Evolutionary conservation across 83 land plant genomes (phyloP).

Genomic region (Thuja plicata): DNA sequence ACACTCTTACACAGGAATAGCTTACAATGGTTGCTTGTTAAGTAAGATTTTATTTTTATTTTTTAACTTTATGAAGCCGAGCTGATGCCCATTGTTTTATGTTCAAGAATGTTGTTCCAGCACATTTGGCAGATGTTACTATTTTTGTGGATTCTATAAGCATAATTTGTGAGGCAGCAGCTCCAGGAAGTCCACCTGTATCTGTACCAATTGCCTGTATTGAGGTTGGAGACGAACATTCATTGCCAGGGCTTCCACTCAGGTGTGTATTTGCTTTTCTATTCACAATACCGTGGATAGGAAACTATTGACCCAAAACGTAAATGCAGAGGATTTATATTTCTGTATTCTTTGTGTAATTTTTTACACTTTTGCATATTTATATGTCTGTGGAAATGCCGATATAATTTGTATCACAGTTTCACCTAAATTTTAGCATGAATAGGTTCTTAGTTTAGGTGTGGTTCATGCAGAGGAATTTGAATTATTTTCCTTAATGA

Average conservation of each 20-base stretch:
- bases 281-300: neutral
- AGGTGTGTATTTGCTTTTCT: slow-evolving; percentile 48
- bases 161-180: slow-evolving; percentile 84
- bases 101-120: slow-evolving; percentile 86
- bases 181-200: slow-evolving; percentile 51
- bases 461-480: neutral
- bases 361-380: neutral
- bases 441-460: neutral
- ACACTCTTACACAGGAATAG: neutral
- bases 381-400: neutral
- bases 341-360: neutral
- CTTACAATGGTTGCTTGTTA: neutral
- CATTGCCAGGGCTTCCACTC: slow-evolving; percentile 84
- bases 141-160: slow-evolving; percentile 85
- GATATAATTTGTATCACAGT: neutral
- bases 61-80: neutral
- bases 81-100: slow-evolving; percentile 7
- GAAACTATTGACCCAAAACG: neutral
- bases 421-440: neutral
- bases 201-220: slow-evolving; percentile 82
- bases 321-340: neutral
- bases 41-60: neutral
- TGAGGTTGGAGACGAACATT: slow-evolving; percentile 81
- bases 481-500: neutral
- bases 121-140: slow-evolving; percentile 67